Evolutionary conservation across 2,329 filamentous ascomycete genomes (phyloP), one percentile per base, ranked within the genome.

Genomic region (Cytospora chrysosperma): DNA sequence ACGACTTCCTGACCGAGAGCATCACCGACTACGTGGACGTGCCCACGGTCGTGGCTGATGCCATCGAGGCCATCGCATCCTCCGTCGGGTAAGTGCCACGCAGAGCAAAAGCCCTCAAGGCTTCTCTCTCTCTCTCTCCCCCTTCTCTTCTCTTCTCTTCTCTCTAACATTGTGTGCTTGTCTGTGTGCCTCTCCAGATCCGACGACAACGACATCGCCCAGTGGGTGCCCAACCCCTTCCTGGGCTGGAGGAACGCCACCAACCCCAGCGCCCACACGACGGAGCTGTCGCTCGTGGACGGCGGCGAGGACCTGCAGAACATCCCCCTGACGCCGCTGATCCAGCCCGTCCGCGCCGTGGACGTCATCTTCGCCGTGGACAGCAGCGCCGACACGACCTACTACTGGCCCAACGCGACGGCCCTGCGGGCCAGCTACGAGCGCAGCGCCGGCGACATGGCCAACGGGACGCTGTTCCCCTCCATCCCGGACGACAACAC

Each of bases 1-100:
- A 96, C 77, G 81, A 87, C 70, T 84, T 91, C 70, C 76, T 96
- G 21, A 79, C 93, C 3, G 76, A 85, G 13, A 79, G 94, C 61
- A 83, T 91, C 67, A 74, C 73, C 40, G 70, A 73, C 7, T 71
- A 74, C 12, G 74, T 75, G 26, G 75, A 77, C 28, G 72, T 83
- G 1, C 81, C 81, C 2, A 72, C 78, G 0, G 75, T 82, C 37
- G 75, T 92, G 43, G 79, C 82, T 57, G 70, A 78, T 6, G 81
- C 82, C 24, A 69, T 91, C 17, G 72, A 74, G 3, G 68, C 75
- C 24, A 73, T 93, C 9, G 78, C 93, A 3, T 64, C 72, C 0
- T 69, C 75, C 2, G 68, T 96, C 21, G 87, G 57, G 64, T 66
- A 55, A 53, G 64, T 59, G 17, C n/a, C n/a, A n/a, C n/a, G n/a